Conservation (phyloP, 208 protist species). For the Leishmania gerbilli region DNA sequence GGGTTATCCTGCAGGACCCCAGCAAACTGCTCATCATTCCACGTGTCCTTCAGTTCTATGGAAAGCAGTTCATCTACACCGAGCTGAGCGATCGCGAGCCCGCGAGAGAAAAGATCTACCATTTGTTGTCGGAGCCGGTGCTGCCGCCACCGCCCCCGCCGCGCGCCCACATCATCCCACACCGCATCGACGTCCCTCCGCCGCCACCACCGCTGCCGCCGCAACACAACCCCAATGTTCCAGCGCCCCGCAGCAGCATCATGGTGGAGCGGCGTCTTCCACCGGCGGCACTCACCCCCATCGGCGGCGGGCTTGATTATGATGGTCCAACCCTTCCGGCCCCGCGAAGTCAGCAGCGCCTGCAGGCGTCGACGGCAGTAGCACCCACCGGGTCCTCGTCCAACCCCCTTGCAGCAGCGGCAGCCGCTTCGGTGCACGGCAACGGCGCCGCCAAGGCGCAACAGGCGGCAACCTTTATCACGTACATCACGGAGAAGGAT, state of each 20-base stretch:
- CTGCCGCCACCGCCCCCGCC: conserved; percentile 28
- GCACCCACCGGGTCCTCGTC: neutral
- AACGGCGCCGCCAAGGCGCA: conserved; percentile 14
- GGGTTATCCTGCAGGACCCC: conserved; percentile 69
- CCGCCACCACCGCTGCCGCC: conserved; percentile 15
- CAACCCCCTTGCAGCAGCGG: neutral
- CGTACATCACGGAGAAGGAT: conserved; percentile 48
- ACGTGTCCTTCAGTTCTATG: conserved; percentile 68
- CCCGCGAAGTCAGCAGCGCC: conserved; percentile 26
- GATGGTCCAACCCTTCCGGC: conserved; percentile 19
- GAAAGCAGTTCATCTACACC: conserved; percentile 60
- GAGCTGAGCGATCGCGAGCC: conserved; percentile 67
- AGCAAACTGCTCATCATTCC: conserved; percentile 57
- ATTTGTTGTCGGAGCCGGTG: conserved; percentile 12
- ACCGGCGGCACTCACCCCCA: conserved; percentile 25
- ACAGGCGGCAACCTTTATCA: conserved; percentile 39
- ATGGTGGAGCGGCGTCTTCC: conserved; percentile 17
- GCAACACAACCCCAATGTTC: conserved; percentile 24
- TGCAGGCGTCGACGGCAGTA: conserved; percentile 3
- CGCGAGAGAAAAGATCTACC: conserved; percentile 28
- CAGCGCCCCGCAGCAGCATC: conserved; percentile 30
- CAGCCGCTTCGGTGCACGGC: conserved; percentile 15
- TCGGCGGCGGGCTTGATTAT: conserved; percentile 26
- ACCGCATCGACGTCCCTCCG: conserved; percentile 24
- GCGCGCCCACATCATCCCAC: conserved; percentile 20